Evolutionary conservation across 768 basidiomycete genomes (phyloP).

Genomic region (Gyrodon lividus): DNA sequence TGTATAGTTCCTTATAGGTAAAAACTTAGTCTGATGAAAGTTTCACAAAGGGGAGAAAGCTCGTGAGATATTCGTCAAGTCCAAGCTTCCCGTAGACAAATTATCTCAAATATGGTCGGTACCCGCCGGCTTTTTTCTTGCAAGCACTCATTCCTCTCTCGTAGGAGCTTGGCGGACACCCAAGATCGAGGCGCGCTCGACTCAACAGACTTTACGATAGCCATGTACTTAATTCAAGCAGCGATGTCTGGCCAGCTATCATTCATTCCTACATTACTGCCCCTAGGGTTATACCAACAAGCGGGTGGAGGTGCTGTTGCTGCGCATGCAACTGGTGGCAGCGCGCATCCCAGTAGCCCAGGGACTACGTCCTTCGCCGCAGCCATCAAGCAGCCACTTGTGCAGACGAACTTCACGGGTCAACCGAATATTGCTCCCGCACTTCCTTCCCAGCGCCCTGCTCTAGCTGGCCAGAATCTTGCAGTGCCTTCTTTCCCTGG

Average conservation of each 20-base stretch:
- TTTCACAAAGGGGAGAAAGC: constrained; percentile 72
- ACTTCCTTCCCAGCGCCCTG: constrained; percentile 23
- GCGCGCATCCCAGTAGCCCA: constrained; percentile 63
- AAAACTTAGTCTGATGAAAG: background rate
- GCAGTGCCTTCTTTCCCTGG: constrained; percentile 30
- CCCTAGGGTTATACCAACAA: constrained; percentile 84
- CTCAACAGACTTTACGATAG: constrained; percentile 88
- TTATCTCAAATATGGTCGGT: constrained; percentile 90
- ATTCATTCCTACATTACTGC: constrained; percentile 70
- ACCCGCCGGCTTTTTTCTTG: background rate
- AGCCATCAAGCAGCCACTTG: constrained; percentile 61
- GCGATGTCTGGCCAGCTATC: constrained; percentile 77
- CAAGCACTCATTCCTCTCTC: background rate
- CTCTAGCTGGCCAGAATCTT: constrained; percentile 18
- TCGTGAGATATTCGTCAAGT: constrained; percentile 87
- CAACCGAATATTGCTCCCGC: constrained; percentile 26
- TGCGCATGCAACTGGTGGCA: constrained; percentile 58
- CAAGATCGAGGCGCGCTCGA: constrained; percentile 89
- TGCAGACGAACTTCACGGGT: constrained; percentile 53
- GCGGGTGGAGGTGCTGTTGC: constrained; percentile 50
- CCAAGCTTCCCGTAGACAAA: constrained; percentile 80
- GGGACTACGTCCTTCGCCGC: constrained; percentile 41
- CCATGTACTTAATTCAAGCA: constrained; percentile 96
- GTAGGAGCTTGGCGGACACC: constrained; percentile 93
- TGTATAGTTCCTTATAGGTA: constrained; percentile 17